These are phyloP conservation scores for Acanthamoeba sp. DNA, from an alignment of 208 protist species.

Conservation along the genomic window DNA sequence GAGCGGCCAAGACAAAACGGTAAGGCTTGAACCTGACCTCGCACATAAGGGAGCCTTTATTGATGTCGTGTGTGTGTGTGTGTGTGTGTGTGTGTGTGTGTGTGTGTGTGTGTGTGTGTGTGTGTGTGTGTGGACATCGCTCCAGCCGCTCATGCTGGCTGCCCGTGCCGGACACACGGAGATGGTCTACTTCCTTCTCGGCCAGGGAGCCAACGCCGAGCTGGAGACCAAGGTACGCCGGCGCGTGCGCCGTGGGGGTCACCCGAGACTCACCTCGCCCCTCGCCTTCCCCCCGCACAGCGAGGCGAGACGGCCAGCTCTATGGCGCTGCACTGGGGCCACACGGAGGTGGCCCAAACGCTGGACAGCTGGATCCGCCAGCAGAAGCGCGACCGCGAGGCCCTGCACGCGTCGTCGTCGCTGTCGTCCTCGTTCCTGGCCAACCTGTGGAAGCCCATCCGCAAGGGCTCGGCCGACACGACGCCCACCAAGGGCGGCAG, in stretches of 20 bases:
- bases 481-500: neutral
- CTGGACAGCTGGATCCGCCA: neutral
- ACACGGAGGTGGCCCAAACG: neutral
- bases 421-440: neutral
- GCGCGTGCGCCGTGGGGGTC: no score
- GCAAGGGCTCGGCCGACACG: neutral
- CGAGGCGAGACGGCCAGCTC: neutral
- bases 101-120: no score
- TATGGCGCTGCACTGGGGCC: neutral
- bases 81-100: no score
- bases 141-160: conserved; percentile 13
- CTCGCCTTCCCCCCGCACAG: neutral
- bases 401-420: neutral
- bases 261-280: no score
- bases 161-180: neutral
- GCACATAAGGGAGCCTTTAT: no score
- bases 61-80: no score
- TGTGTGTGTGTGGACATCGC: no score
- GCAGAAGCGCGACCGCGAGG: conserved; percentile 18
- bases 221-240: neutral
- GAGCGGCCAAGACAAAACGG: neutral
- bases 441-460: conserved; percentile 17
- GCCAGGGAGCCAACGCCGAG: neutral
- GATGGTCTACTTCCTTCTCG: conserved; percentile 25
- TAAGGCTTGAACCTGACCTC: neutral